phyloP scores from a whole-genome alignment of 164 flowering plant species.

The Protea cynaroides region DNA sequence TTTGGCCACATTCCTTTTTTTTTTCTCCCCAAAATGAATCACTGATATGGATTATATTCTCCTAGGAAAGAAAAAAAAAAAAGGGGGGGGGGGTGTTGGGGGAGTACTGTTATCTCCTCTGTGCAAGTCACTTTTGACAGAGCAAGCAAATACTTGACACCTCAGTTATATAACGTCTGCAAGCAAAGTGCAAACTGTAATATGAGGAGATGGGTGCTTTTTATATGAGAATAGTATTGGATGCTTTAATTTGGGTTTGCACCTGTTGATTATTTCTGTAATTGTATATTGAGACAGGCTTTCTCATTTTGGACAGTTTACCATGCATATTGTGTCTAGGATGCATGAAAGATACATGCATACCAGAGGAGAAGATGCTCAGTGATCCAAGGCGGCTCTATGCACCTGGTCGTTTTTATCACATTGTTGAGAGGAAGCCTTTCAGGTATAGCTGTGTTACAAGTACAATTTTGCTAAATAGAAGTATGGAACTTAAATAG shows the following conservation, averaged over 20 bases:
- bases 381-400: constrained; percentile 92
- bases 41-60: no score
- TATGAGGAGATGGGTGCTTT: neutral
- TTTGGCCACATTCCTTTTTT: no score
- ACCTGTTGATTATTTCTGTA: neutral
- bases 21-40: no score
- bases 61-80: no score
- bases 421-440: constrained; percentile 91
- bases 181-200: no score
- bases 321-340: constrained; percentile 85
- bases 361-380: constrained; percentile 71
- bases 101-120: no score
- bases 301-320: constrained; percentile 50
- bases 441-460: constrained; percentile 52
- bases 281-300: neutral
- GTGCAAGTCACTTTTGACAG: no score
- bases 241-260: neutral
- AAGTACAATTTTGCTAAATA: no score
- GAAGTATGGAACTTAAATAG: no score
- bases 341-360: constrained; percentile 92
- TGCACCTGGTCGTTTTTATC: constrained; percentile 98
- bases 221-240: neutral
- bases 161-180: no score
- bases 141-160: no score
- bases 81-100: no score